These are phyloP conservation scores for Neofusicoccum ribis DNA, from an alignment of 2,329 filamentous ascomycete genomes.

Conservation along the genomic window DNA sequence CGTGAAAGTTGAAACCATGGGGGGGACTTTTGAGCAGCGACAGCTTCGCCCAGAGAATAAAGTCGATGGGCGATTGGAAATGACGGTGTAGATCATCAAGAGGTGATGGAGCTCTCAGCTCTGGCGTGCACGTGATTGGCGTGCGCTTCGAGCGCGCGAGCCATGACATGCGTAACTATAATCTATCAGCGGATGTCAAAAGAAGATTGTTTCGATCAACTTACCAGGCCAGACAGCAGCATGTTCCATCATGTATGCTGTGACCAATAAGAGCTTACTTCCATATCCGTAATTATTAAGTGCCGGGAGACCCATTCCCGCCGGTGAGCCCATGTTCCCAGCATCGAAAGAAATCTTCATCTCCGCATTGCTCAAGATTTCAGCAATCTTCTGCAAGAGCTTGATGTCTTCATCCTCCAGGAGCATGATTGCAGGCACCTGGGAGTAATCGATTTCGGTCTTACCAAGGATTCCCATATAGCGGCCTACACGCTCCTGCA, in stretches of 20 bases:
- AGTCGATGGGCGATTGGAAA: not conserved
- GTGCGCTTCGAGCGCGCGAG: conserved; percentile 64
- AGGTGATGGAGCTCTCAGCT: conserved; percentile 48
- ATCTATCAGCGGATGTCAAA: conserved; percentile 21
- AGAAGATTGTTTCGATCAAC: conserved; percentile 31
- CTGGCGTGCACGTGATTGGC: conserved; percentile 64
- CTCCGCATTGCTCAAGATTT: conserved; percentile 75
- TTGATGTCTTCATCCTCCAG: conserved; percentile 90
- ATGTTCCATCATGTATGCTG: conserved; percentile 83
- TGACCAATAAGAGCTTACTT: conserved; percentile 79
- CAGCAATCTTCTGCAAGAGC: conserved; percentile 77
- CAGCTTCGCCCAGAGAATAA: not conserved
- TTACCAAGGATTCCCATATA: conserved; percentile 85
- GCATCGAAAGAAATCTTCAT: conserved; percentile 69
- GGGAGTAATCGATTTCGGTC: conserved; percentile 73
- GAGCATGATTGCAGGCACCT: conserved; percentile 85
- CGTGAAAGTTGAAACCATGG: not conserved
- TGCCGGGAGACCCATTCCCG: conserved; percentile 54
- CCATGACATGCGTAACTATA: conserved; percentile 68
- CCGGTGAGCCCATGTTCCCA: conserved; percentile 32
- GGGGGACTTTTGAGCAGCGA: not conserved
- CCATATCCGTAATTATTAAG: conserved; percentile 70
- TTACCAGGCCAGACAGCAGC: conserved; percentile 90
- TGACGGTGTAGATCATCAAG: not conserved
- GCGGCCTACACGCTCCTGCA: conserved; percentile 90